phyloP scores from a whole-genome alignment of 1,139 yeast genomes.

The Lodderomyces beijingensis region DNA sequence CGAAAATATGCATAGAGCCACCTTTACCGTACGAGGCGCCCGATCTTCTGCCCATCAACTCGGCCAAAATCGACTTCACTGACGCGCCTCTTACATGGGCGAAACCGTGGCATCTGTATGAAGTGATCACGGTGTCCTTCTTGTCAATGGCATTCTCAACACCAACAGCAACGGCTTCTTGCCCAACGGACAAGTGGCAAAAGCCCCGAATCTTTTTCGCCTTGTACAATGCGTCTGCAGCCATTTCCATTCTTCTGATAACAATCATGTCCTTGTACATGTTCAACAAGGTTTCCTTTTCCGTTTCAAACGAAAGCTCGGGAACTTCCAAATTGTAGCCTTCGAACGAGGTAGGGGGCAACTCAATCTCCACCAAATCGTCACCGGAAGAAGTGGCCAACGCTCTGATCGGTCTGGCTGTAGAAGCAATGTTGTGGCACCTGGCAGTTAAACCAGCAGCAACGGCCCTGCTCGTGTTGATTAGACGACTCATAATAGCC shows the following conservation, averaged over 20 bases:
- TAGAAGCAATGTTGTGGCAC: conserved; percentile 3
- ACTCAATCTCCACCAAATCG: conserved; percentile 48
- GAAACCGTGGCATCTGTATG: conserved; percentile 98
- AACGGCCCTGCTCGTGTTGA: conserved; percentile 5
- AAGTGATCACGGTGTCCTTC: conserved; percentile 86
- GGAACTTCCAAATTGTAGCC: conserved; percentile 81
- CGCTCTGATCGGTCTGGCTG: conserved; percentile 8
- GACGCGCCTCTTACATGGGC: conserved; percentile 94
- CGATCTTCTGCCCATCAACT: conserved; percentile 91
- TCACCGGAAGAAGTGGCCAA: conserved; percentile 23
- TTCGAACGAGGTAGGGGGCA: conserved; percentile 80
- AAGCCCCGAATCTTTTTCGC: conserved; percentile 98
- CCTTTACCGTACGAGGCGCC: conserved; percentile 98
- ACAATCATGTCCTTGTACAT: conserved; percentile 96
- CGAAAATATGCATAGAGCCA: conserved; percentile 99
- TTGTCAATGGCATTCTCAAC: conserved; percentile 88
- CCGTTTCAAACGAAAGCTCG: conserved; percentile 65
- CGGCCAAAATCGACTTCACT: conserved; percentile 87
- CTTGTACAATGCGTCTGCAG: conserved; percentile 95
- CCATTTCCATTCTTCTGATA: conserved; percentile 98
- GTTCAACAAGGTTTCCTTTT: conserved; percentile 73
- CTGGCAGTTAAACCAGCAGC: neutral
- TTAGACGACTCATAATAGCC: conserved; percentile 7
- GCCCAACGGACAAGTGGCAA: conserved; percentile 98
- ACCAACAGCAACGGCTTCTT: conserved; percentile 98